Conservation (phyloP, 2,329 filamentous ascomycete species). For the Herpotrichia juniperi region DNA sequence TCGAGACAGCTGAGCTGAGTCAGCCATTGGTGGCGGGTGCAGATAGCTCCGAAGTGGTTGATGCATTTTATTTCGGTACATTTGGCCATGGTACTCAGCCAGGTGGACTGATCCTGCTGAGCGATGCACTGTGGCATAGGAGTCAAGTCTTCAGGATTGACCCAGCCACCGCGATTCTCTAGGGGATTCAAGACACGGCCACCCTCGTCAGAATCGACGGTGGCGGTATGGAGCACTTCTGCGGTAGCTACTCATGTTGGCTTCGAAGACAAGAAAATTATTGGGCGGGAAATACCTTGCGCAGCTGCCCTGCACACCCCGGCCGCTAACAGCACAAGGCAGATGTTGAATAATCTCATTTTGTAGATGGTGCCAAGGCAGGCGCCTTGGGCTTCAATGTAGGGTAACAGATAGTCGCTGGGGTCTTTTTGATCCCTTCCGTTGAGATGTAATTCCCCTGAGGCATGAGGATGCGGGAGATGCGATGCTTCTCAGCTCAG, state of each 20-base stretch:
- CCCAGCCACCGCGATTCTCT: slow-evolving; percentile 33
- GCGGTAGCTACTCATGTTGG: slow-evolving; percentile 7
- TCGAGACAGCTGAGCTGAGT: slow-evolving; percentile 40
- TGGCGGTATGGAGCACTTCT: slow-evolving; percentile 5
- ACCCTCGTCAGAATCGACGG: background rate
- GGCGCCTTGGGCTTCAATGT: background rate
- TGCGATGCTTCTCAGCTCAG: no score
- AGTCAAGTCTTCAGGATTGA: slow-evolving; percentile 42
- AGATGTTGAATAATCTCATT: slow-evolving; percentile 10
- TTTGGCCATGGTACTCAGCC: slow-evolving; percentile 38
- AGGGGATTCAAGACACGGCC: slow-evolving; percentile 13
- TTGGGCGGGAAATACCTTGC: slow-evolving; percentile 10
- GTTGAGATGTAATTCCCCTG: no score
- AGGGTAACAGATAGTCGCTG: background rate
- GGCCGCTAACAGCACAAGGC: slow-evolving; percentile 8
- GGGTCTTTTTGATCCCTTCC: no score
- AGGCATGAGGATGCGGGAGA: no score
- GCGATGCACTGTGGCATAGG: slow-evolving; percentile 45
- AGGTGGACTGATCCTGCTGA: slow-evolving; percentile 38
- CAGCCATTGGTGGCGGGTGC: slow-evolving; percentile 42
- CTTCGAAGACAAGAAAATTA: slow-evolving; percentile 1
- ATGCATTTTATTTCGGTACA: slow-evolving; percentile 39
- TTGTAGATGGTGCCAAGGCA: background rate
- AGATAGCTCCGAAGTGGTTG: slow-evolving; percentile 37
- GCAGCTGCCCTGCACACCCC: slow-evolving; percentile 8